These are phyloP conservation scores for Ascochyta rabiei DNA, from an alignment of 2,329 filamentous ascomycete species.

Conservation along the genomic window DNA sequence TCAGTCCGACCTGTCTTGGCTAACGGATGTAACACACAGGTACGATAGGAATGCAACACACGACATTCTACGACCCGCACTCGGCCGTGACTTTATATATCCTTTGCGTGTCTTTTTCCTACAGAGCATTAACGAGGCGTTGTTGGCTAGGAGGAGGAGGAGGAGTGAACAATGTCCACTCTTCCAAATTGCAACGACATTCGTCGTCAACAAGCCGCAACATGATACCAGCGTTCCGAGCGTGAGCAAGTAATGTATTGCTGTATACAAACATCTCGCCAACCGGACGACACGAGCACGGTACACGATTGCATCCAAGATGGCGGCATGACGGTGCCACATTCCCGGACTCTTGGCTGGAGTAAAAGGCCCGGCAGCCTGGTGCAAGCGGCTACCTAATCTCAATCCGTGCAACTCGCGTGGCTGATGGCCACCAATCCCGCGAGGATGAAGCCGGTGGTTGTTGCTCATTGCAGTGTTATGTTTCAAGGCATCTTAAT, in stretches of 20 bases:
- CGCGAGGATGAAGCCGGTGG: slow-evolving; percentile 29
- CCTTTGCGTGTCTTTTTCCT: too few relatives aligned
- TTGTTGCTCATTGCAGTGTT: slow-evolving; percentile 24
- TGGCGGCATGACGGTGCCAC: slow-evolving; percentile 45
- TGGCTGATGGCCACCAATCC: slow-evolving; percentile 30
- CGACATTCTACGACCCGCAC: slow-evolving; percentile 18
- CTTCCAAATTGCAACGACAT: background rate
- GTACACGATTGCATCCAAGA: slow-evolving; percentile 37
- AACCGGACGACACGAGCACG: slow-evolving; percentile 31
- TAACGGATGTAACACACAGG: slow-evolving; percentile 16
- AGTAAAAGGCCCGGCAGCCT: slow-evolving; percentile 35
- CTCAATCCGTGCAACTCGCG: slow-evolving; percentile 38
- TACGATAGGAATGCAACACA: slow-evolving; percentile 21
- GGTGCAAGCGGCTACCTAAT: slow-evolving; percentile 36
- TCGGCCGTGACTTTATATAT: slow-evolving; percentile 9
- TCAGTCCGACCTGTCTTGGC: slow-evolving; percentile 10
- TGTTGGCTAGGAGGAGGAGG: too few relatives aligned
- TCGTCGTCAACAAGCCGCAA: background rate
- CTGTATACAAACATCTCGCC: slow-evolving; percentile 18
- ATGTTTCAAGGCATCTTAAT: slow-evolving; percentile 3
- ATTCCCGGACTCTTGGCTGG: slow-evolving; percentile 42
- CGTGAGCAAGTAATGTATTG: slow-evolving; percentile 6
- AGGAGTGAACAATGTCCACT: background rate
- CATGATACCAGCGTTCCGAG: background rate
- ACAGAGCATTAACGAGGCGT: too few relatives aligned